Base-by-base conservation (phyloP, 768 basidiomycete genomes). In the Mycena kentingensis region DNA sequence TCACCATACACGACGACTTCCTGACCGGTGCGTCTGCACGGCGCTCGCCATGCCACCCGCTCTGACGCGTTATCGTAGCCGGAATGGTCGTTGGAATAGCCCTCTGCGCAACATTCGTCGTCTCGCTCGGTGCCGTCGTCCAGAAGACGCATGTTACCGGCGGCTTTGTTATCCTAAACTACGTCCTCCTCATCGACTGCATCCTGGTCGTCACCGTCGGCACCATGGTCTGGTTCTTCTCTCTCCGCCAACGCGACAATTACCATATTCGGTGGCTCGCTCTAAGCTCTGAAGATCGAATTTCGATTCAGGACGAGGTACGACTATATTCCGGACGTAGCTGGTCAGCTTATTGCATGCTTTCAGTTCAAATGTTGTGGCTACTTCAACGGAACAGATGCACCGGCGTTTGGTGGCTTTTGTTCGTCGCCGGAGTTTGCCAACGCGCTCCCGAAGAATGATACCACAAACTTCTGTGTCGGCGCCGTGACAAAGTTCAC, bases 331-430 rank as follows among this genome's bases (percentile, higher is more conserved):
- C 12, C 34, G 21, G 24, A 21, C 21, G 5, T 37, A 2, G n/a
- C n/a, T n/a, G n/a, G n/a, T n/a, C n/a, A 31, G 22, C 16, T 25
- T 19, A n/a, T 42, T 46, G 43, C 31, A 61, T 34, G 34, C 22
- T 41, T 47, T n/a, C 51, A 94, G 92, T 76, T 92, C 60, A 67
- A 71, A 50, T 95, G 93, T 72, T 96, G 93, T 62, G 93, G 93
- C 16, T 96, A 93, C 69, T 88, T 88, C 65, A 81, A 81, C 57
- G 81, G 81, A 19, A 81, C 80, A 3, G 80, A 87, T 53, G 58
- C 74, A 3, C 77, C 78, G 28, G 82, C 78, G 54, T 72, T 85
- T 42, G 83, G 82, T n/a, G 85, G 86, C 4, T 85, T 85, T 65
- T 91, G 89, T 68, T 66, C 69, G 53, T 69, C 68, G 45, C 69